Percentiles rank a stretch among this genome's conserved stretches.
phyloP scores from a whole-genome alignment of 176 grass and related monocot species.

The Carex myosuroides region DNA sequence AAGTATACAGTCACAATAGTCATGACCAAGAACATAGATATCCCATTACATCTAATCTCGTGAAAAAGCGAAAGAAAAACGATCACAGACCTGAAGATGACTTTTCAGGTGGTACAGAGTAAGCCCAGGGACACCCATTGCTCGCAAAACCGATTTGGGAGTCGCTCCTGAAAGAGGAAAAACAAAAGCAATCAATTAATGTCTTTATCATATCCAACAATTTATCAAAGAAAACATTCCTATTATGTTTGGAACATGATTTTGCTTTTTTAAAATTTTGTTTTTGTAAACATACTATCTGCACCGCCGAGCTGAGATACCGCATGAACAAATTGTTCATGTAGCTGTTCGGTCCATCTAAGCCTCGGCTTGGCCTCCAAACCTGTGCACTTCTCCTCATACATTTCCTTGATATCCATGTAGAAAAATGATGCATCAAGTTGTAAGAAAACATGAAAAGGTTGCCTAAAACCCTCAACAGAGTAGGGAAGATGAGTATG shows the following conservation, averaged over 20 bases:
- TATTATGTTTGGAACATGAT: background rate
- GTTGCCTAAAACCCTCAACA: background rate
- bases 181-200: background rate
- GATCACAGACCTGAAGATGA: constrained; percentile 61
- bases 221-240: background rate
- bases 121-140: constrained; percentile 65
- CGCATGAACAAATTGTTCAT: constrained; percentile 51
- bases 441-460: constrained; percentile 16
- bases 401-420: constrained; percentile 17
- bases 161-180: constrained; percentile 62
- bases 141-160: constrained; percentile 63
- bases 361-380: constrained; percentile 45
- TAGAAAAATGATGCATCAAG: constrained; percentile 12
- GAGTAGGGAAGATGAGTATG: background rate
- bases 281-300: constrained; percentile 38
- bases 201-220: background rate
- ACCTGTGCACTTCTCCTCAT: constrained; percentile 1
- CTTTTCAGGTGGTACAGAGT: constrained; percentile 91
- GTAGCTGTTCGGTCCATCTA: constrained; percentile 74
- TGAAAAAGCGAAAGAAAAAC: background rate
- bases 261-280: background rate
- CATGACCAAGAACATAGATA: background rate
- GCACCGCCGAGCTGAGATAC: constrained; percentile 66
- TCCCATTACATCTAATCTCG: background rate
- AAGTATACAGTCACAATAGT: background rate